Conservation (phyloP, 495 filamentous ascomycete genomes). For the Xylaria venustula region DNA sequence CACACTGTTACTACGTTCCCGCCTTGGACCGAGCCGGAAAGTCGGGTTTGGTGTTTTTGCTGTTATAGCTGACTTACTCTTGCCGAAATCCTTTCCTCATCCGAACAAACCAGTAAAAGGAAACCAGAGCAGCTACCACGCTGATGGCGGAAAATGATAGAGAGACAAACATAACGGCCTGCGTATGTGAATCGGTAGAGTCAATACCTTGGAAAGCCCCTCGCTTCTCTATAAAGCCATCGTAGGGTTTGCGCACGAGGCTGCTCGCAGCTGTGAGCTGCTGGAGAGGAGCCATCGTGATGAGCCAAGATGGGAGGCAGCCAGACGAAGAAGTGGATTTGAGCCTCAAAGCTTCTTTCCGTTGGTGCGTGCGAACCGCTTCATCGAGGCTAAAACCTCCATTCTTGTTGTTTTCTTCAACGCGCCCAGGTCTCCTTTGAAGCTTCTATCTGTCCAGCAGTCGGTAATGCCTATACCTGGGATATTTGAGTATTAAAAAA, state of each 20-base stretch:
- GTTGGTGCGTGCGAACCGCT: neutral
- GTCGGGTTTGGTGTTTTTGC: neutral
- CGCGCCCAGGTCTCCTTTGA: neutral
- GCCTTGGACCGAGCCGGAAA: neutral
- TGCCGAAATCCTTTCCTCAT: slow-evolving; percentile 75
- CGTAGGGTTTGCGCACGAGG: neutral
- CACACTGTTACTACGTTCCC: slow-evolving; percentile 21
- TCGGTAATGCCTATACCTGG: neutral
- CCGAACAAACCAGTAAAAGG: slow-evolving; percentile 70
- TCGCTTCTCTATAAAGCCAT: slow-evolving; percentile 6
- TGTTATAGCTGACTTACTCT: slow-evolving; percentile 51
- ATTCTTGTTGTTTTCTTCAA: neutral
- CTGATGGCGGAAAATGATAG: slow-evolving; percentile 47
- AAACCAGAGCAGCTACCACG: slow-evolving; percentile 46
- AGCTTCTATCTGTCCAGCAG: neutral
- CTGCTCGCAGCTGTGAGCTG: neutral
- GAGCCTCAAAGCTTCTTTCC: neutral
- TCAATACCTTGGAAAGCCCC: neutral
- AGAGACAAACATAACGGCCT: slow-evolving; percentile 26
- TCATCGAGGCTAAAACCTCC: neutral
- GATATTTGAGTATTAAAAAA: too few species aligned
- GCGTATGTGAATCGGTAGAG: slow-evolving; percentile 10
- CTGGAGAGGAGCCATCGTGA: slow-evolving; percentile 4
- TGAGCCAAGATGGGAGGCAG: neutral
- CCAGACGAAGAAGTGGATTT: neutral